A percentile compares a stretch with the other conserved stretches of the same genome.
These are phyloP conservation scores for Globisporangium nagaii DNA, from an alignment of 352 stramenopile genomes.

Conservation along the genomic window DNA sequence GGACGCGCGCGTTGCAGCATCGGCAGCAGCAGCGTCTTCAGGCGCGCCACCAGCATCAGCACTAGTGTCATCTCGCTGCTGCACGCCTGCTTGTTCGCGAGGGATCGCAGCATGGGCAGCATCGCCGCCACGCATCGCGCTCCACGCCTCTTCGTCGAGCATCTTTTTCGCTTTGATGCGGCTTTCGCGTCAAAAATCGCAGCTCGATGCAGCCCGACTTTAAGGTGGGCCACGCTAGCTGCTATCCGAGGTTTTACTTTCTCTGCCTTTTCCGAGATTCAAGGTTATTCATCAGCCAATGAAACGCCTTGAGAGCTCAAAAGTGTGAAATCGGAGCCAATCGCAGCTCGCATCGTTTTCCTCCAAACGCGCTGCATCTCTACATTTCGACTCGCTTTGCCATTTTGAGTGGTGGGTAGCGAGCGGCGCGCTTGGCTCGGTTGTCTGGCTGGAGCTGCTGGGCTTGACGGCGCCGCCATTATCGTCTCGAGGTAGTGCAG, in stretches of 20 bases:
- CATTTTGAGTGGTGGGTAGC: conserved; percentile 9
- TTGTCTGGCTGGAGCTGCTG: neutral
- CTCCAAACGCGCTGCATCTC: neutral
- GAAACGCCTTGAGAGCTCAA: neutral
- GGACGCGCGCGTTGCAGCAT: neutral
- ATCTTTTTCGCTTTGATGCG: neutral
- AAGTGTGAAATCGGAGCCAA: no score
- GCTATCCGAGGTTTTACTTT: no score
- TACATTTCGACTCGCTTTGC: neutral
- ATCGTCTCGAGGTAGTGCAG: conserved; percentile 3
- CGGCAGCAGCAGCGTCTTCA: neutral
- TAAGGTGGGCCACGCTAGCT: neutral
- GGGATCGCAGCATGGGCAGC: neutral
- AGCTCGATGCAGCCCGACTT: no score
- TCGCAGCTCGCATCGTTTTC: no score
- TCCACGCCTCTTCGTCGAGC: neutral
- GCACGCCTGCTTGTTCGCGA: neutral
- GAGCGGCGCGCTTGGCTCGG: neutral
- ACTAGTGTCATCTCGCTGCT: no score
- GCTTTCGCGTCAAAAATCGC: no score
- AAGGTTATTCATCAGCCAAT: neutral
- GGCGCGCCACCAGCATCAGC: neutral
- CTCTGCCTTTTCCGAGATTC: no score
- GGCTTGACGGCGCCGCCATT: neutral
- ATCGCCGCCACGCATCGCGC: neutral